phyloP scores from a whole-genome alignment of 495 filamentous ascomycete species.

The Penicillium malachiteum region DNA sequence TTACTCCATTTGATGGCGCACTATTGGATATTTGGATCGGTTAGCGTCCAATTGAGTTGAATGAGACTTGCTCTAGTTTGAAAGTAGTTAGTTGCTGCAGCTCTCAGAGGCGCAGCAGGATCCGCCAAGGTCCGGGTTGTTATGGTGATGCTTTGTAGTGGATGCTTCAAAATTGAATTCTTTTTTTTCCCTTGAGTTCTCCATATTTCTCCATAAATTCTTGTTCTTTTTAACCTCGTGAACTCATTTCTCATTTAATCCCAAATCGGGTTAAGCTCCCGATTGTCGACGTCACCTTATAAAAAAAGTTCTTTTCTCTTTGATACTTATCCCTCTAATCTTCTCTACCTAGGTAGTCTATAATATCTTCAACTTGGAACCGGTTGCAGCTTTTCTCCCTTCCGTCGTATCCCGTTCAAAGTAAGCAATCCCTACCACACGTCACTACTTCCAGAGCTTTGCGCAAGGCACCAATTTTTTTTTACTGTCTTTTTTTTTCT shows the following conservation, averaged over 20 bases:
- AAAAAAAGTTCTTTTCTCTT: constrained; percentile 6
- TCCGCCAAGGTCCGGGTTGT: constrained; percentile 12
- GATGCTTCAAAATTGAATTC: background rate
- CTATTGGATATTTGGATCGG: constrained; percentile 9
- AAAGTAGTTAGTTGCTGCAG: background rate
- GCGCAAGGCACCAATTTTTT: constrained; percentile 29
- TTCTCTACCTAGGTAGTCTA: background rate
- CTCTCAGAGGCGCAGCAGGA: constrained; percentile 6
- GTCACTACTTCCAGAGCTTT: constrained; percentile 32
- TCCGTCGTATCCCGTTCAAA: constrained; percentile 33
- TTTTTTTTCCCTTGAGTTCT: background rate
- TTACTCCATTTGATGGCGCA: constrained; percentile 2
- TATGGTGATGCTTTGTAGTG: background rate
- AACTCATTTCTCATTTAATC: background rate
- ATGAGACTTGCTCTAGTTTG: background rate
- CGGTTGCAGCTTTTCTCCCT: constrained; percentile 31
- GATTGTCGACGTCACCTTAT: constrained; percentile 42
- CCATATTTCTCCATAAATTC: too few relatives aligned
- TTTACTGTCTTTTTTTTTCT: constrained; percentile 18
- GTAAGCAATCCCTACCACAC: constrained; percentile 28
- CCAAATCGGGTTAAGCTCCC: constrained; percentile 26
- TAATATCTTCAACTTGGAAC: constrained; percentile 13
- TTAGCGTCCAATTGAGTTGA: constrained; percentile 9
- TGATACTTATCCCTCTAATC: background rate
- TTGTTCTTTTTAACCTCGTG: background rate